Conservation (phyloP, 495 filamentous ascomycete species). For the Achaetomiella virescens region DNA sequence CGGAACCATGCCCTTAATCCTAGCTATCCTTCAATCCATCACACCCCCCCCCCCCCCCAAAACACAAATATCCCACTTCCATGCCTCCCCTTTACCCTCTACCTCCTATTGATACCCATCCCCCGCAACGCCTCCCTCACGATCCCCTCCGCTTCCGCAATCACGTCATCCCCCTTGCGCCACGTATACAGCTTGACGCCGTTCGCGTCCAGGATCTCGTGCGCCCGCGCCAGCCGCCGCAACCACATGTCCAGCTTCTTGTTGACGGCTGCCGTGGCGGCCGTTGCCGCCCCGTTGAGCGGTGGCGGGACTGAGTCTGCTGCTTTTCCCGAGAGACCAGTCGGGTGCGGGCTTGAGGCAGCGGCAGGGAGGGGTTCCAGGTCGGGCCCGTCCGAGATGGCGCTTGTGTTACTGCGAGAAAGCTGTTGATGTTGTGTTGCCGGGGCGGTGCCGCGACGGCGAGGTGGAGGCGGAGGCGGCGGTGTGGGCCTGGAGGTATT, state of each 20-base stretch:
- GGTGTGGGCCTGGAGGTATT: conserved; percentile 17
- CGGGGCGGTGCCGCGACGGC: conserved; percentile 32
- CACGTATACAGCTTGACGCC: conserved; percentile 77
- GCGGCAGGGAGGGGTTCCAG: conserved; percentile 24
- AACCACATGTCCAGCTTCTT: conserved; percentile 84
- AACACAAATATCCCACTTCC: background rate
- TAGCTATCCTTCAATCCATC: background rate
- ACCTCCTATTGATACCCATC: conserved; percentile 14
- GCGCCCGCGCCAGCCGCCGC: conserved; percentile 68
- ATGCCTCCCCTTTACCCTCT: background rate
- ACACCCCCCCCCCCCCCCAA: background rate
- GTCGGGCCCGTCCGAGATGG: conserved; percentile 21
- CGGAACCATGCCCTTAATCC: too few species aligned
- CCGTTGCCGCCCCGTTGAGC: conserved; percentile 1
- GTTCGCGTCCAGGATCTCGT: conserved; percentile 56
- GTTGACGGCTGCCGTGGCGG: conserved; percentile 36
- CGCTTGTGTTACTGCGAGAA: conserved; percentile 4
- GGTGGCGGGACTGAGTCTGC: background rate
- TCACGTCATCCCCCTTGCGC: conserved; percentile 77
- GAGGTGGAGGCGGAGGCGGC: conserved; percentile 39
- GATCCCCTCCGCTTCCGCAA: conserved; percentile 44
- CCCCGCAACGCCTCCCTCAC: conserved; percentile 38
- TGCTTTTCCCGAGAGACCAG: background rate
- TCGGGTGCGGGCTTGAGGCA: background rate
- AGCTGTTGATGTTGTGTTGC: background rate